A percentile compares a stretch with the other conserved stretches of the same genome.
These are phyloP conservation scores for Pleurotus ostreatus DNA, from an alignment of 768 basidiomycete species.

Conservation along the genomic window DNA sequence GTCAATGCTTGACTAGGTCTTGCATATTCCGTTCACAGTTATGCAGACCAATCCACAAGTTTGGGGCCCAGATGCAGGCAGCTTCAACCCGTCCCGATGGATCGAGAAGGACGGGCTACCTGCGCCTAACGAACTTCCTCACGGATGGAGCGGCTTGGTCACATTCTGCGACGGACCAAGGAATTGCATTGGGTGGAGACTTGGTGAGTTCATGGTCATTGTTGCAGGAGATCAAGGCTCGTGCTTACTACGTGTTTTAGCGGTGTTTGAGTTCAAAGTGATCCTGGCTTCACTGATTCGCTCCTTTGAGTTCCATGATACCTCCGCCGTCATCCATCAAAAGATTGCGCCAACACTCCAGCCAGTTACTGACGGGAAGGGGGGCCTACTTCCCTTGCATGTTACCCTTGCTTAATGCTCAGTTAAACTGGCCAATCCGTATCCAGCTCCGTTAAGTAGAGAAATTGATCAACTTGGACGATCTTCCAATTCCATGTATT, in stretches of 20 bases:
- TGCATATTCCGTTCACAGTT: conserved; percentile 28
- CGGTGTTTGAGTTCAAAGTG: conserved; percentile 36
- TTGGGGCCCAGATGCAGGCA: conserved; percentile 31
- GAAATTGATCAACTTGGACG: no score
- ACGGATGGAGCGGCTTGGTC: conserved; percentile 32
- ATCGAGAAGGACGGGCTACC: conserved; percentile 25
- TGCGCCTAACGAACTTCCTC: conserved; percentile 22
- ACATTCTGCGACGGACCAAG: conserved; percentile 40
- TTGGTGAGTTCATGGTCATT: conserved; percentile 18
- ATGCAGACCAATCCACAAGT: conserved; percentile 27
- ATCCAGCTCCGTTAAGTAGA: no score
- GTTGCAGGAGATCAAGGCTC: no score
- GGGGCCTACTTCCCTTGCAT: conserved; percentile 8
- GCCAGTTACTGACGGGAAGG: conserved; percentile 27
- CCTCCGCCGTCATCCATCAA: conserved; percentile 23
- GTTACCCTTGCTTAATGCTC: conserved; percentile 7
- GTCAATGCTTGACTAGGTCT: conserved; percentile 16
- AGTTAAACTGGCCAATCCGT: no score
- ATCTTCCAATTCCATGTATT: no score
- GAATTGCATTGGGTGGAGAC: conserved; percentile 36
- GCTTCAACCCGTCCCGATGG: conserved; percentile 38
- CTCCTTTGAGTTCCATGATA: conserved; percentile 31
- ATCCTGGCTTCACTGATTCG: conserved; percentile 32
- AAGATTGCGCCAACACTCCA: conserved; percentile 32
- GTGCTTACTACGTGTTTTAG: conserved; percentile 10